A percentile compares a stretch with the other conserved stretches of the same genome.
These are phyloP conservation scores for Emericellopsis cladophorae DNA, from an alignment of 2,329 filamentous ascomycete species.

Conservation along the genomic window DNA sequence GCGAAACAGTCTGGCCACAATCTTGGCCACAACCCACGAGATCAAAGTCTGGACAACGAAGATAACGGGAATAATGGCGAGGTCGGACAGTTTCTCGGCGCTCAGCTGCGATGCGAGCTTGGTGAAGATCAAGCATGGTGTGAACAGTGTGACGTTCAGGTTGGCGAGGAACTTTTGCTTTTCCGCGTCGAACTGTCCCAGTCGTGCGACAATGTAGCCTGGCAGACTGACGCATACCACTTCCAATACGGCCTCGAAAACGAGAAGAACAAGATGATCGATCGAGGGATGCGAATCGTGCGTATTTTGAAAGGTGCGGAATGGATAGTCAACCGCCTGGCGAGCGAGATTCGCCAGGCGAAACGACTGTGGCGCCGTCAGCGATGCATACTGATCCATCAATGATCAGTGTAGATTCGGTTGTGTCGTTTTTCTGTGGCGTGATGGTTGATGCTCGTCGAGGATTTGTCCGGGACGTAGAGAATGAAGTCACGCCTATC, in stretches of 20 bases:
- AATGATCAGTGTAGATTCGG: constrained; percentile 3
- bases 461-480: too few relatives aligned
- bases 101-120: constrained; percentile 93
- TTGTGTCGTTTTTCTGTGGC: not conserved
- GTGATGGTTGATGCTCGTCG: not conserved
- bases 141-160: constrained; percentile 91
- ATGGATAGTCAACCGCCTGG: constrained; percentile 25
- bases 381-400: constrained; percentile 24
- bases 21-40: constrained; percentile 65
- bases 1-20: constrained; percentile 61
- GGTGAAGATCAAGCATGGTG: constrained; percentile 93
- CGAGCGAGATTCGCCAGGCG: constrained; percentile 25
- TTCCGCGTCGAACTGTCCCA: constrained; percentile 89
- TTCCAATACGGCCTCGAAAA: constrained; percentile 90
- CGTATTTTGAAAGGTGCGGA: constrained; percentile 25
- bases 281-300: constrained; percentile 52
- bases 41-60: constrained; percentile 74
- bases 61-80: constrained; percentile 91
- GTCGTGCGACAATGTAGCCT: constrained; percentile 79
- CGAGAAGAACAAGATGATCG: constrained; percentile 60
- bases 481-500: too few relatives aligned
- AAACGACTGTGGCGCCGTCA: constrained; percentile 30
- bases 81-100: constrained; percentile 76
- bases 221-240: constrained; percentile 92
- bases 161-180: constrained; percentile 96